Base-by-base conservation (phyloP, 352 stramenopile species). In the Peronosclerospora sorghi region DNA sequence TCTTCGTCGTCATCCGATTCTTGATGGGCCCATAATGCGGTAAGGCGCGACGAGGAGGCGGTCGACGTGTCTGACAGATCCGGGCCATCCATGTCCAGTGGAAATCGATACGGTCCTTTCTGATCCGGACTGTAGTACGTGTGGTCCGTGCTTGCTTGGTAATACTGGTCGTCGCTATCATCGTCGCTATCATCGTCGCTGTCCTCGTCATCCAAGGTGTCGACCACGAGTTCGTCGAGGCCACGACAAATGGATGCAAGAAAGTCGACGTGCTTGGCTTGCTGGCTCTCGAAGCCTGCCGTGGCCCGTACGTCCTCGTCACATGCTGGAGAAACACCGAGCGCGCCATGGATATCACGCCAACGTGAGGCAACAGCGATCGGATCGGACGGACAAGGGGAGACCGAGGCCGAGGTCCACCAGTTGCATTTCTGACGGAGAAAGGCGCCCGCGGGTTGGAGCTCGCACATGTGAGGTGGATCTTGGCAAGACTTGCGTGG, bases 61-160 rank as follows among this genome's bases (percentile, higher is more conserved):
- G 60, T 66, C n/a, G 60, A 70, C 32, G 60, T 66, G 27, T 66
- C 48, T 3, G 56, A 70, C 24, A 70, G 37, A 30, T 70, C 56
- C n/a, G 55, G 34, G 2, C 34, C 41, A 15, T 62, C 51, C 10
- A 15, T n/a, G 19, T 59, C 47, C n/a, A 46, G 12, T 8, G 32
- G 17, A 21, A 56, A 54, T 12, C 15, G 27, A 2, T 17, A 30
- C 2, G 44, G 26, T 8, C 48, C 13, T 21, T 70, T 70, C 20
- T 57, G 48, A 29, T 44, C 56, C 1, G 60, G 60, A 12, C 48
- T 59, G 52, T 70, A 70, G 37, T 66, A 70, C n/a, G 45, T 58
- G 48, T 66, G 63, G 24, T 53, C 56, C 19, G 44, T 57, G 26
- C 35, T 62, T 23, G 51, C 34, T 35, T 69, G 51, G 45, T 69